phyloP scores from a whole-genome alignment of 495 filamentous ascomycete species.

The Neohortaea acidophila region DNA sequence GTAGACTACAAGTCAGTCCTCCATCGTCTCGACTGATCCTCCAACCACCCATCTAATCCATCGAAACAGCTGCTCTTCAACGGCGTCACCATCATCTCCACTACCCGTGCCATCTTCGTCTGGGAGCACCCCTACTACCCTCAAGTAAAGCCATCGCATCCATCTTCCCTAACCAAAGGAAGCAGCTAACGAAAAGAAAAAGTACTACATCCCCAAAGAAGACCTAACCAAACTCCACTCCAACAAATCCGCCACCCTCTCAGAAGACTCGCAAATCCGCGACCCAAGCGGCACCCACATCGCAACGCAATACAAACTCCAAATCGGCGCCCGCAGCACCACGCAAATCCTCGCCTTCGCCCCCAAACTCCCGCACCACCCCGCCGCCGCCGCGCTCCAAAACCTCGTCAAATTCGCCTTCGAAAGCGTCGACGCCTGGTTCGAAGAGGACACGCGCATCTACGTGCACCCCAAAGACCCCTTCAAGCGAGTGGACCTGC shows the following conservation, averaged over 20 bases:
- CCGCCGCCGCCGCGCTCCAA: constrained; percentile 12
- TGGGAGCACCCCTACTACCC: constrained; percentile 31
- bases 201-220: constrained; percentile 19
- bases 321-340: constrained; percentile 2
- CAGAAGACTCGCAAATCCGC: constrained; percentile 3
- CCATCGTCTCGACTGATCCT: no score
- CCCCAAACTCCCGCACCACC: background rate
- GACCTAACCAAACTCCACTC: constrained; percentile 5
- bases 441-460: constrained; percentile 43
- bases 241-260: background rate
- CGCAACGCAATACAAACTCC: constrained; percentile 7
- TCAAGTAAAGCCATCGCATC: constrained; percentile 7
- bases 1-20: no score
- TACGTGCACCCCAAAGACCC: constrained; percentile 46
- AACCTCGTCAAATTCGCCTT: constrained; percentile 24
- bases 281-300: constrained; percentile 6
- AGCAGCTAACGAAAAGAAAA: constrained; percentile 10
- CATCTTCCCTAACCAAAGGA: no score
- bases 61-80: constrained; percentile 28
- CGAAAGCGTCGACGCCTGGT: constrained; percentile 34
- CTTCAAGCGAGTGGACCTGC: constrained; percentile 41
- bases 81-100: constrained; percentile 26
- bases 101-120: constrained; percentile 26
- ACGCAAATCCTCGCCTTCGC: constrained; percentile 10
- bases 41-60: no score